Base-by-base conservation (phyloP, 345 rosid species). In the Arabidopsis arenosa region DNA sequence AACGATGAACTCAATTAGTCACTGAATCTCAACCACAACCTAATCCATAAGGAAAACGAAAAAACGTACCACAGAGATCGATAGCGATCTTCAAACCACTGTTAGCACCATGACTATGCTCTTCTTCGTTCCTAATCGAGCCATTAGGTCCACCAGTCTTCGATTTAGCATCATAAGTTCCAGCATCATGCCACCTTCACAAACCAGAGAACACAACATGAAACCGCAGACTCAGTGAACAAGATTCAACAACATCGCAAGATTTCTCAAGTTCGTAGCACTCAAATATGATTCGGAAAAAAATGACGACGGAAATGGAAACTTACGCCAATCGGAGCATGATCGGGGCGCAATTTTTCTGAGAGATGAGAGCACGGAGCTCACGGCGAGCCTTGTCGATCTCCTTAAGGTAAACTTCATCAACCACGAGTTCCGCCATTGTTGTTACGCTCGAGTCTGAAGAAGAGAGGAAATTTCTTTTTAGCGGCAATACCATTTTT, bases 111-210 rank as follows among this genome's bases (percentile, higher is more conserved):
- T 93, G 97, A 70, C 80, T 58, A 39, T 55, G 79, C 86, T 93
- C 98, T 53, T 85, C 89, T 53, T 89, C 90, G 79, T 77, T 86
- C 82, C 95, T 79, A 37, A 93, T 90, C n/a, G 98, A 90, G 63
- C 97, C 97, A 69, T 88, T 89, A n/a, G 97, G 87, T 65, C 93
- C 98, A 11, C 95, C 95, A 0, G 96, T 93, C 72, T 86, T 90
- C 30, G 92, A 84, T 51, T 26, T 74, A 51, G 69, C 92, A 70
- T 89, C 95, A 53, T 86, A 88, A 0, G 97, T 89, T 58, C 98
- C 96, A 2, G 98, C 95, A 35, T 90, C 96, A 58, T 90, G 96
- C 98, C 98, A 93, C 39, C 98, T 93, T 67, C 78, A 75, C 14
- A 40, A 26, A 52, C 37, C 57, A 37, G 13, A 33, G 18, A 33